These are phyloP conservation scores for Penicillium sp. DNA, from an alignment of 2,329 filamentous ascomycete genomes.

Conservation along the genomic window DNA sequence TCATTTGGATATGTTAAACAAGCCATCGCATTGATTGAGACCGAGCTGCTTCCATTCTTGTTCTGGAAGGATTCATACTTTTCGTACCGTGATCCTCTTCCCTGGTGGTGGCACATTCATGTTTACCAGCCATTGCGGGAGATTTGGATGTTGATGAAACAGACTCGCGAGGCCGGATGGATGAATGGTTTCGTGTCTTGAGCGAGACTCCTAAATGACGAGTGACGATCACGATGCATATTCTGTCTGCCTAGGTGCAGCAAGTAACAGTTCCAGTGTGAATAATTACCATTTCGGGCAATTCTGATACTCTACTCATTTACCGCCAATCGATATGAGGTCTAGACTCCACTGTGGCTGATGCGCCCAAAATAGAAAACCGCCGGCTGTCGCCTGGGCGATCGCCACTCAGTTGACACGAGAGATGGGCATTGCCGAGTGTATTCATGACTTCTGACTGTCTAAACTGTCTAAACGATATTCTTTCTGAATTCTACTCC, in stretches of 20 bases:
- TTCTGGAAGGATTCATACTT: conserved; percentile 54
- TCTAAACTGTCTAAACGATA: not conserved
- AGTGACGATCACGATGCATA: not conserved
- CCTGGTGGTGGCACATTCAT: conserved; percentile 54
- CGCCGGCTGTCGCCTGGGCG: conserved; percentile 25
- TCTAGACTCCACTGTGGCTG: conserved; percentile 18
- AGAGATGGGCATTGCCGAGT: too few species aligned
- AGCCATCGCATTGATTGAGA: conserved; percentile 1
- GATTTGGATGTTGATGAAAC: conserved; percentile 37
- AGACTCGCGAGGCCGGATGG: conserved; percentile 36
- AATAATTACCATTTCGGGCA: not conserved
- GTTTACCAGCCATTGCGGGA: conserved; percentile 48
- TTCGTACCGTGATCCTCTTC: conserved; percentile 51
- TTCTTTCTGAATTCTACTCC: not conserved
- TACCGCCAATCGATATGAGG: too few species aligned
- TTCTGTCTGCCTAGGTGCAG: too few species aligned
- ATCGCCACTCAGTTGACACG: conserved; percentile 7
- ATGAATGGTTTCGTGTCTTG: not conserved
- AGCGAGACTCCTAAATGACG: conserved; percentile 5
- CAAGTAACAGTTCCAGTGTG: not conserved
- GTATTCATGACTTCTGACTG: not conserved
- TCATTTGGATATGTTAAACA: conserved; percentile 1
- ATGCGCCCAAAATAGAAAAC: conserved; percentile 21
- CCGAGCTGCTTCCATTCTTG: conserved; percentile 30
- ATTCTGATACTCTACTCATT: too few species aligned